These are phyloP conservation scores for Fusarium irregulare DNA, from an alignment of 2,329 filamentous ascomycete genomes.

Conservation along the genomic window DNA sequence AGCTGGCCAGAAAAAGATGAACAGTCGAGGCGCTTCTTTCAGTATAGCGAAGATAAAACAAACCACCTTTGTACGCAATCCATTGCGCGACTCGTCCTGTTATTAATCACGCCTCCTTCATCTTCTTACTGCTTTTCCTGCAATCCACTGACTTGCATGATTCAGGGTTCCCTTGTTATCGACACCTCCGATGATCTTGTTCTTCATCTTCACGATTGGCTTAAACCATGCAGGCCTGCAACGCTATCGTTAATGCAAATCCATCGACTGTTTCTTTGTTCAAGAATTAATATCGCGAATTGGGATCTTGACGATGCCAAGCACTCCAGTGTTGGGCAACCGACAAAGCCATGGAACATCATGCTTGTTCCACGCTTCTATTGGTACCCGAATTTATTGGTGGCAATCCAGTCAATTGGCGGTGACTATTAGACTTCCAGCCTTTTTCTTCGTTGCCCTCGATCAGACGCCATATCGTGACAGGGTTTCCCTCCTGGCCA, in stretches of 20 bases:
- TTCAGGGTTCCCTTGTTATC: conserved; percentile 20
- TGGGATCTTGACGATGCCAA: conserved; percentile 8
- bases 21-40: not conserved
- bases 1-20: conserved; percentile 20
- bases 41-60: conserved; percentile 1
- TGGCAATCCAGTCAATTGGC: conserved; percentile 25
- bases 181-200: conserved; percentile 25
- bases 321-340: conserved; percentile 10
- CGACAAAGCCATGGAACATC: conserved; percentile 13
- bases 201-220: conserved; percentile 13
- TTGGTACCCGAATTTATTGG: conserved; percentile 16
- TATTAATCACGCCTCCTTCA: not conserved
- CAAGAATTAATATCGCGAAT: not conserved
- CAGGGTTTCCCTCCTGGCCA: not conserved
- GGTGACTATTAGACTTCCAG: conserved; percentile 31
- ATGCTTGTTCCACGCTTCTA: conserved; percentile 9
- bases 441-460: conserved; percentile 27
- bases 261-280: not conserved
- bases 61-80: not conserved
- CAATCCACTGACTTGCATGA: conserved; percentile 19
- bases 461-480: conserved; percentile 4
- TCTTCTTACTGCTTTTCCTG: conserved; percentile 2
- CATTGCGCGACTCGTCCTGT: not conserved
- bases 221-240: not conserved
- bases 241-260: conserved; percentile 9